Percentiles rank a stretch among this genome's conserved stretches.
Evolutionary conservation across 495 filamentous ascomycete genomes (phyloP).

Genomic region (Peziza echinospora): DNA sequence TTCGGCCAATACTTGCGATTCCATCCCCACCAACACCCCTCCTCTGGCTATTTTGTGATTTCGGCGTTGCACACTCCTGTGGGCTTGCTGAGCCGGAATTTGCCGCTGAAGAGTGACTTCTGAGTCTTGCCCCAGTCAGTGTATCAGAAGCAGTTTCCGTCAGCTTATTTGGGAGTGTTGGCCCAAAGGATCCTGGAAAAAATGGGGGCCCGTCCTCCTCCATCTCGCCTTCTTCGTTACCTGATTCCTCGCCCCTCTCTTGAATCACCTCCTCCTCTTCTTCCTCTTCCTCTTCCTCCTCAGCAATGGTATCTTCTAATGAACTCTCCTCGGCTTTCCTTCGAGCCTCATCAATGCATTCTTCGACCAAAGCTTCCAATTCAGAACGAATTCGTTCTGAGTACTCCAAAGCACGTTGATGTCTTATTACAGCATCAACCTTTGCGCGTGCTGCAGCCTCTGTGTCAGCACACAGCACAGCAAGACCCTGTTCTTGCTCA

Average conservation of each 20-base stretch:
- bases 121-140: constrained; percentile 1
- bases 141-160: not conserved
- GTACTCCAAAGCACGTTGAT: constrained; percentile 86
- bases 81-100: constrained; percentile 74
- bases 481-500: constrained; percentile 85
- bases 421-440: constrained; percentile 76
- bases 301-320: constrained; percentile 23
- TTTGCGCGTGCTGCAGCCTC: constrained; percentile 62
- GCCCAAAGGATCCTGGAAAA: constrained; percentile 18
- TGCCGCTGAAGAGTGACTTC: constrained; percentile 37
- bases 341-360: constrained; percentile 83
- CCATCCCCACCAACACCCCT: constrained; percentile 6
- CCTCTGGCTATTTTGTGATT: constrained; percentile 51
- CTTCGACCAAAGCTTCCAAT: constrained; percentile 72
- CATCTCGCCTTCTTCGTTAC: no score
- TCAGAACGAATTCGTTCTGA: constrained; percentile 86
- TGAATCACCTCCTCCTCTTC: constrained; percentile 25
- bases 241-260: constrained; percentile 12
- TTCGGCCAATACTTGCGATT: constrained; percentile 1
- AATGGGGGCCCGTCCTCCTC: constrained; percentile 18
- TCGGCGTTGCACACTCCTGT: constrained; percentile 72
- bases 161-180: constrained; percentile 5
- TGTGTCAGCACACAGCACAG: constrained; percentile 71
- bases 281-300: constrained; percentile 20
- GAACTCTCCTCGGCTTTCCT: constrained; percentile 64